Conservation (phyloP, 108 stramenopile species). For the Pseudonitzschia multiseries region DNA sequence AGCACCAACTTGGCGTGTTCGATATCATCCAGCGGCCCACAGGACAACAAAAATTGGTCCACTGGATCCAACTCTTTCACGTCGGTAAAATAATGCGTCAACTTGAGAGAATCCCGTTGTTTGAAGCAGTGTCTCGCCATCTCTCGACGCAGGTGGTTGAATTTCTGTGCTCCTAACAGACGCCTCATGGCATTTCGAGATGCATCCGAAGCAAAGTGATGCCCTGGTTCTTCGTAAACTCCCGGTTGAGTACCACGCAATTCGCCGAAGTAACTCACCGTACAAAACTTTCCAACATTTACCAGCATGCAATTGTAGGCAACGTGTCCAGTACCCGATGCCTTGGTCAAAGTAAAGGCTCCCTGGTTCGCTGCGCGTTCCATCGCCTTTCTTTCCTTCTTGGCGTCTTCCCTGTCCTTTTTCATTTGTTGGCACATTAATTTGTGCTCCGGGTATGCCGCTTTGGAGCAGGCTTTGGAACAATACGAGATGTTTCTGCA, state of each 20-base stretch:
- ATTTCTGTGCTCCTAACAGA: background rate
- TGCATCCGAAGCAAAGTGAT: conserved; percentile 6
- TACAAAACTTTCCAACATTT: background rate
- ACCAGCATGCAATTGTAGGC: background rate
- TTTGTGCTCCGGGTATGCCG: conserved; percentile 14
- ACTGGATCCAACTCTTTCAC: background rate
- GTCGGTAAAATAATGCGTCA: background rate
- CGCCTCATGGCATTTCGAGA: background rate
- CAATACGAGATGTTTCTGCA: background rate
- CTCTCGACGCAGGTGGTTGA: background rate
- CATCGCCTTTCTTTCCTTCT: background rate
- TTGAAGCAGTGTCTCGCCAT: background rate
- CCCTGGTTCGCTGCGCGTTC: background rate
- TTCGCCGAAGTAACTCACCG: background rate
- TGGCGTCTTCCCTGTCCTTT: background rate
- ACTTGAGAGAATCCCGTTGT: background rate
- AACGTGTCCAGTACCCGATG: background rate
- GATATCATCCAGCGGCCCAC: conserved; percentile 18
- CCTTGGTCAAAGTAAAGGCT: background rate
- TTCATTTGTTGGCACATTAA: conserved; percentile 6
- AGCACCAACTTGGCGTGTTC: conserved; percentile 6
- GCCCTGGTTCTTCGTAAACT: conserved; percentile 13
- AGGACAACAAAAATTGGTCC: conserved; percentile 14
- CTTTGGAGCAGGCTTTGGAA: background rate
- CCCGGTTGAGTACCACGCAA: background rate